Evolutionary conservation across 2,329 filamentous ascomycete genomes (phyloP), one percentile per base, ranked within the genome.

Genomic region (Fusarium chaquense): DNA sequence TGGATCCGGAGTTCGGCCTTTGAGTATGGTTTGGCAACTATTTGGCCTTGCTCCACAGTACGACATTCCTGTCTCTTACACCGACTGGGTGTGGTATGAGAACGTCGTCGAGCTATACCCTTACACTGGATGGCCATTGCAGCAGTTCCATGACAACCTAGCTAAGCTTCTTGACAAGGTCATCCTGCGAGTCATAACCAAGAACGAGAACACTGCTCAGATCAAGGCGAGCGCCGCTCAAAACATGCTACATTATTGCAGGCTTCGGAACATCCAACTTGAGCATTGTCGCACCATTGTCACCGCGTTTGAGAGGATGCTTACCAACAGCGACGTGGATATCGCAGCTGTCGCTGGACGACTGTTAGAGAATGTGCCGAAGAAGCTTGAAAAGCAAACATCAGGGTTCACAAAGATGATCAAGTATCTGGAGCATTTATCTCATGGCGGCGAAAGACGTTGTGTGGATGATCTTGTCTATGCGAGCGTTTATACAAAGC

Each of bases 21-120:
- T 65, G n/a, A 65, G 62, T n/a, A 65, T 65, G 54, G 62, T 65
- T 1, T 65, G 62, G 62, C 62, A 65, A 2, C 16, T 65, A 1
- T 47, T 65, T 7, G 62, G 62, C 0, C 1, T 65, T 0, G 26
- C 52, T 5, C 35, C 62, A 3, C 47, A 47, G 12, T 61, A 61
- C 2, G 62, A 65, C 1, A 36, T 65, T 30, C 62, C 62, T 5
- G 15, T 13, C 4, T 44, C 36, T 0, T 22, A 53, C 0, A 33
- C 61, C 0, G 62, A 65, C 9, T 65, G 62, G 62, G 18, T 32
- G 1, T 65, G 62, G 62, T 65, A 65, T 7, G 61, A 65, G 41
- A 65, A 65, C 1, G 55, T 60, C 1, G 61, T 65, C 4, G 54
- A 65, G 26, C 9, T 65, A 10, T 65, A 65, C 5, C 62, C 62